Base-by-base conservation (phyloP, 305 asterid genomes). In the Ilex paraguariensis region DNA sequence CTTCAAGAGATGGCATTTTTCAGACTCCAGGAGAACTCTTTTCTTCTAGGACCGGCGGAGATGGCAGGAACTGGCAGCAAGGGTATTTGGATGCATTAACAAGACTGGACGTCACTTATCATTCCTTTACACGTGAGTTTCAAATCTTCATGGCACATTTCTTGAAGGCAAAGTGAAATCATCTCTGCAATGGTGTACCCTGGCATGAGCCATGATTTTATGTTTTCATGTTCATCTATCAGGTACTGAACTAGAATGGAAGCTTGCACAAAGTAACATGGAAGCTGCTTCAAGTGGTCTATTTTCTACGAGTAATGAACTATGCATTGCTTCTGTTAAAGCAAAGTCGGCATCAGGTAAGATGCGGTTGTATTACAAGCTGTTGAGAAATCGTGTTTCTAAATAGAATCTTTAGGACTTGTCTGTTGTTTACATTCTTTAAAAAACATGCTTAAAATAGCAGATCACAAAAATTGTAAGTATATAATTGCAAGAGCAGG, bases 211-310 rank as follows among this genome's bases (percentile, higher is more conserved):
- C 54, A 70, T 69, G 51, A 59, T 65, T 53, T 58, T 46, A 60
- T 73, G 48, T 72, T 56, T 67, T 45, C 50, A 52, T 61, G 50
- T 70, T 70, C 54, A 54, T 66, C 60, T 65, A 69, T 77, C 90
- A 94, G 99, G 95, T 73, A 86, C 93, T 75, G 99, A 94, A 82
- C 91, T 87, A 77, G 98, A 94, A 65, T 91, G 95, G 98, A 84
- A 81, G 73, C 87, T 78, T 75, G 96, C 96, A 51, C 93, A 87
- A 74, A 81, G 74, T 83, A 91, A 83, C 68, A 73, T 91, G 97
- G 98, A 91, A 83, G 95, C 92, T 73, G 98, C 98, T 66, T 94
- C 99, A 28, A 79, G 77, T 79, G 80, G 84, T 73, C 81, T 91
- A 79, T 76, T 77, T 73, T 81, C 98, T 78, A 95, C 89, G 65